Conservation (phyloP, 805 yeast genomes). For the Candida vaughaniae region DNA sequence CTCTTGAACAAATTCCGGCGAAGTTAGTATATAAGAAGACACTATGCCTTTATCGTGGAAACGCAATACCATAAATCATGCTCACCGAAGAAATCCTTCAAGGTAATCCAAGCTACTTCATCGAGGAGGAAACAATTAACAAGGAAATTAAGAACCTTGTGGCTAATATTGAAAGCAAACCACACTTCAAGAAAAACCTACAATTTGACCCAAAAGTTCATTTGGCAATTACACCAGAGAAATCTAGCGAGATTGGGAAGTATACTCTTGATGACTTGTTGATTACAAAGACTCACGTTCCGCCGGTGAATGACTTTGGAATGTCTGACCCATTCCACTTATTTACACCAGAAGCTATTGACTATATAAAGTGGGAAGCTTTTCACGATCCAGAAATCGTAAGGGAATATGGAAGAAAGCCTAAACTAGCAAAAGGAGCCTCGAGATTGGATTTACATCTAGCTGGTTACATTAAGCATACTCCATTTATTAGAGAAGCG, state of each 20-base stretch:
- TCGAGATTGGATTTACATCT: conserved; percentile 28
- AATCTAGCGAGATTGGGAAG: conserved; percentile 31
- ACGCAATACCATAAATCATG: no score
- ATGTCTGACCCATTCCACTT: conserved; percentile 27
- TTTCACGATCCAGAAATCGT: conserved; percentile 20
- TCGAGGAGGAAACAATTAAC: conserved; percentile 9
- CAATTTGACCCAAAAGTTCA: conserved; percentile 11
- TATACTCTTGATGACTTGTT: conserved; percentile 36
- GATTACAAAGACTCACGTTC: conserved; percentile 33
- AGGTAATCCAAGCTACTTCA: conserved; percentile 5
- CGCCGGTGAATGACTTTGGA: conserved; percentile 32
- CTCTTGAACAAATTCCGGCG: no score
- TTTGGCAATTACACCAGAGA: conserved; percentile 8
- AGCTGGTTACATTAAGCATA: conserved; percentile 21
- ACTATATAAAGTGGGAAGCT: conserved; percentile 25
- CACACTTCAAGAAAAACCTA: conserved; percentile 7
- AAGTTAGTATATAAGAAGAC: no score
- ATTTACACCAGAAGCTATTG: conserved; percentile 26
- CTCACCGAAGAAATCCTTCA: conserved; percentile 8
- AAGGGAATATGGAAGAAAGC: conserved; percentile 22
- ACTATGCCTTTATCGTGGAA: no score
- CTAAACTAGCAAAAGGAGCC: conserved; percentile 21
- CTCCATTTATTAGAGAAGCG: conserved; percentile 23
- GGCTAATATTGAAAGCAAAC: conserved; percentile 5
- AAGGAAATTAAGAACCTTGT: conserved; percentile 9